Conservation (phyloP, 2,329 filamentous ascomycete species). For the Fusarium nurragi region DNA sequence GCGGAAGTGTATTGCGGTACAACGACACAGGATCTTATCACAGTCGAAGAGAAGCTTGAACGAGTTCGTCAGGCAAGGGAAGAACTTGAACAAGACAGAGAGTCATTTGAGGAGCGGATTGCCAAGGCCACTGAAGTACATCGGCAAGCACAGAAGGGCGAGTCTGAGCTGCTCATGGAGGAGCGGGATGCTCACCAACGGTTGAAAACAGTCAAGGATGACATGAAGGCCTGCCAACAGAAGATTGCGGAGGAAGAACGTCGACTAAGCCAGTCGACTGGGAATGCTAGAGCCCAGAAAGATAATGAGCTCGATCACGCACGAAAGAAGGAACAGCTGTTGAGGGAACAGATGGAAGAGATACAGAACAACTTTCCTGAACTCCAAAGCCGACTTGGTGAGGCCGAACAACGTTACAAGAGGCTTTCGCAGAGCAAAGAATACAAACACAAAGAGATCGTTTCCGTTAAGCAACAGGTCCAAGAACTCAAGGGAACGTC, state of each 20-base stretch:
- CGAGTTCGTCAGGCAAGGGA: slow-evolving; percentile 53
- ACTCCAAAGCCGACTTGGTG: slow-evolving; percentile 48
- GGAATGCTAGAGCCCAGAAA: slow-evolving; percentile 73
- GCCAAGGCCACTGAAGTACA: slow-evolving; percentile 60
- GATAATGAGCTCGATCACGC: slow-evolving; percentile 60
- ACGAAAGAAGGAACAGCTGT: slow-evolving; percentile 38
- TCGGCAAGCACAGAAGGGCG: slow-evolving; percentile 62
- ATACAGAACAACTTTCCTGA: slow-evolving; percentile 45
- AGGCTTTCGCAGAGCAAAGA: slow-evolving; percentile 48
- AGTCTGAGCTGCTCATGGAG: slow-evolving; percentile 66
- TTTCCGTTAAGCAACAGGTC: slow-evolving; percentile 56
- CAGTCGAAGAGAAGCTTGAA: slow-evolving; percentile 57
- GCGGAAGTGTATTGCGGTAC: slow-evolving; percentile 47
- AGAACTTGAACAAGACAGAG: slow-evolving; percentile 57
- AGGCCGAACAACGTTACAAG: slow-evolving; percentile 46
- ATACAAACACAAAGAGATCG: slow-evolving; percentile 64
- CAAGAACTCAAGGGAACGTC: slow-evolving; percentile 65
- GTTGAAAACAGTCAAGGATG: slow-evolving; percentile 62
- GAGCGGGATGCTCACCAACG: slow-evolving; percentile 72
- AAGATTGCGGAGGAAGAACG: slow-evolving; percentile 65
- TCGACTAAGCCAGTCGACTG: slow-evolving; percentile 73
- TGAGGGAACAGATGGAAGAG: slow-evolving; percentile 44
- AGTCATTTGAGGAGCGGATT: slow-evolving; percentile 56
- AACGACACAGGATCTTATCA: slow-evolving; percentile 60
- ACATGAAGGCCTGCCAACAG: slow-evolving; percentile 56